Conservation (phyloP, 202 grass and related monocot species). For the Setaria viridis region DNA sequence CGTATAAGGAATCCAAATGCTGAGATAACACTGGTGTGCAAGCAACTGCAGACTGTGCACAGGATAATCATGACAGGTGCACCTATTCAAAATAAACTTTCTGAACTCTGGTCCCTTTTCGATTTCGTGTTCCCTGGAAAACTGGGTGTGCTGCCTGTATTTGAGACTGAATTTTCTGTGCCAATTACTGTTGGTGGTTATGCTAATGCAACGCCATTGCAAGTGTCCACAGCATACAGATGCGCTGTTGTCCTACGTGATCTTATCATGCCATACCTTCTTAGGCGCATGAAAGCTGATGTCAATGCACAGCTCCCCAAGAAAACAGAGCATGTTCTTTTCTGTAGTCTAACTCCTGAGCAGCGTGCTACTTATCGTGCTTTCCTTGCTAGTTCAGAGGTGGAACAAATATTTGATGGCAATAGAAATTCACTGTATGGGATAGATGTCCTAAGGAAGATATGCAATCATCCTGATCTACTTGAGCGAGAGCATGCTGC, state of each 20-base stretch:
- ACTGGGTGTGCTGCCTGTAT: conserved; percentile 90
- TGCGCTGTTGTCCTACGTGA: conserved; percentile 91
- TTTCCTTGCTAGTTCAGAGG: conserved; percentile 96
- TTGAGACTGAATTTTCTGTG: conserved; percentile 91
- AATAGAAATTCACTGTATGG: conserved; percentile 87
- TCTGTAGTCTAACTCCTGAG: conserved; percentile 81
- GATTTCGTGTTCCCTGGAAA: conserved; percentile 99
- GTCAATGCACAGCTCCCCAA: conserved; percentile 91
- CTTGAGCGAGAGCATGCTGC: conserved; percentile 87
- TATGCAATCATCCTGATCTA: conserved; percentile 96
- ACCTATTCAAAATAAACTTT: conserved; percentile 97
- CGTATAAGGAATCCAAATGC: conserved; percentile 97
- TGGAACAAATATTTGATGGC: conserved; percentile 97
- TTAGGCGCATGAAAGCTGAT: conserved; percentile 97
- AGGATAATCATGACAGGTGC: conserved; percentile 96
- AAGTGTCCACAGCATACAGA: conserved; percentile 96
- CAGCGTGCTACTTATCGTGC: conserved; percentile 76
- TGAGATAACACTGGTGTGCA: conserved; percentile 90
- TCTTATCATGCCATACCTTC: conserved; percentile 93
- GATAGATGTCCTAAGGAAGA: conserved; percentile 93
- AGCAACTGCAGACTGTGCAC: conserved; percentile 87
- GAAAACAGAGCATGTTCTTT: conserved; percentile 98
- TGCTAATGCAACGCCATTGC: conserved; percentile 89
- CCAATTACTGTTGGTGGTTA: conserved; percentile 96
- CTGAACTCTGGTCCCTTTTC: conserved; percentile 96